Evolutionary conservation across 768 basidiomycete species (phyloP).

Genomic region (Heimioporus sp.): DNA sequence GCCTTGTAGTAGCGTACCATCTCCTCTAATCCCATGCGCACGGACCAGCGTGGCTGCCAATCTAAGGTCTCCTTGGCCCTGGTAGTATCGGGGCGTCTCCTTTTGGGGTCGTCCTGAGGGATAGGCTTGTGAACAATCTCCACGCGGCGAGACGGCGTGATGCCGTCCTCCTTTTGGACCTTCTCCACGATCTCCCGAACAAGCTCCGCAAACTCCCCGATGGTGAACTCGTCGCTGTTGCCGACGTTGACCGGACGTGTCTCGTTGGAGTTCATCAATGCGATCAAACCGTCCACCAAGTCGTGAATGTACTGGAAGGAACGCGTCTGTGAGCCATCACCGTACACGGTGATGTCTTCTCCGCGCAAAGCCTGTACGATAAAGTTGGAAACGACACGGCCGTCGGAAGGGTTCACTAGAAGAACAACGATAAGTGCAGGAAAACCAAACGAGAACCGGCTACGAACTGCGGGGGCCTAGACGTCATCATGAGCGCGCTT

Average conservation of each 20-base stretch:
- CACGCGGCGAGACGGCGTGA: slow-evolving; percentile 47
- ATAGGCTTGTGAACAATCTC: slow-evolving; percentile 77
- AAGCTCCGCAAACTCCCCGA: slow-evolving; percentile 89
- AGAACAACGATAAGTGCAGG: slow-evolving; percentile 23
- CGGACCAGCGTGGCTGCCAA: slow-evolving; percentile 94
- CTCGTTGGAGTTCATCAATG: slow-evolving; percentile 93
- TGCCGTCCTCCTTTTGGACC: slow-evolving; percentile 83
- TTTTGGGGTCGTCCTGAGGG: slow-evolving; percentile 92
- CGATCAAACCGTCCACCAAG: slow-evolving; percentile 89
- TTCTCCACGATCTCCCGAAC: slow-evolving; percentile 92
- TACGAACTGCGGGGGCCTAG: slow-evolving; percentile 65
- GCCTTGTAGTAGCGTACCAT: slow-evolving; percentile 93
- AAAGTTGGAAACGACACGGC: slow-evolving; percentile 98
- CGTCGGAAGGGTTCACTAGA: slow-evolving; percentile 93
- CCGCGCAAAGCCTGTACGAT: slow-evolving; percentile 96
- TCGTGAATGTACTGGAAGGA: slow-evolving; percentile 99
- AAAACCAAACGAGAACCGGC: slow-evolving; percentile 24
- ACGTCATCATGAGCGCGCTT: neutral
- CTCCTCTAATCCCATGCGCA: slow-evolving; percentile 91
- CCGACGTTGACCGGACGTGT: slow-evolving; percentile 96
- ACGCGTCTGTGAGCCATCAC: slow-evolving; percentile 89
- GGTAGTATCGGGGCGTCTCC: slow-evolving; percentile 89
- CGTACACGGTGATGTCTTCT: slow-evolving; percentile 96
- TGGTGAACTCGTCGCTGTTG: slow-evolving; percentile 93
- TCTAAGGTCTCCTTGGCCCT: slow-evolving; percentile 78